Conservation (phyloP, 2,329 filamentous ascomycete genomes). For the Ophiostoma sp. region DNA sequence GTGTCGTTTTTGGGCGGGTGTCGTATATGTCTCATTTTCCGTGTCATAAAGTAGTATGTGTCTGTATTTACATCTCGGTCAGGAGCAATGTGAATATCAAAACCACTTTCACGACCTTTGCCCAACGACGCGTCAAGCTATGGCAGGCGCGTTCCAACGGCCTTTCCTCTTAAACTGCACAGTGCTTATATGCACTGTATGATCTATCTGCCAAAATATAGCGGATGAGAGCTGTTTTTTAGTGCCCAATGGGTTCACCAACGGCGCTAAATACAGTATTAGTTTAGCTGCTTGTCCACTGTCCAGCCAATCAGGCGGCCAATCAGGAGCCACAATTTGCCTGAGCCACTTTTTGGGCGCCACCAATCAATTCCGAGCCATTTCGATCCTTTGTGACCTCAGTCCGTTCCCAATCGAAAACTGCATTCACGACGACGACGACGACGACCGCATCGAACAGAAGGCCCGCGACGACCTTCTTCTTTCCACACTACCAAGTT, state of each 20-base stretch:
- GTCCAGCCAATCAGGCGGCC: background rate
- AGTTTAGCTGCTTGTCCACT: background rate
- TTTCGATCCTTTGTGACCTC: slow-evolving; percentile 25
- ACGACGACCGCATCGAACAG: background rate
- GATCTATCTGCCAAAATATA: background rate
- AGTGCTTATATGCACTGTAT: background rate
- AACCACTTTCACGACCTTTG: background rate
- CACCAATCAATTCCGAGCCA: slow-evolving; percentile 30
- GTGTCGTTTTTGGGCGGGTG: background rate
- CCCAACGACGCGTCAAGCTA: slow-evolving; percentile 22
- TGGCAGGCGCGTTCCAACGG: slow-evolving; percentile 18
- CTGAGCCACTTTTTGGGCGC: slow-evolving; percentile 1
- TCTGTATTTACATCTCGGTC: background rate
- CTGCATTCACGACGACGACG: background rate
- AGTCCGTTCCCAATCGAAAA: background rate
- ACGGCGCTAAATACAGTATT: background rate
- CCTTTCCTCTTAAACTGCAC: slow-evolving; percentile 5
- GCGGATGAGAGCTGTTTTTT: background rate
- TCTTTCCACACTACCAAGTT: background rate
- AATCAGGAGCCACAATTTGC: slow-evolving; percentile 6
- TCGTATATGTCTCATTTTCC: background rate
- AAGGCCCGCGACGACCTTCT: background rate
- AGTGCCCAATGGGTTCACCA: background rate
- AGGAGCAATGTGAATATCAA: background rate
- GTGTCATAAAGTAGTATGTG: background rate